phyloP scores from a whole-genome alignment of 2,329 filamentous ascomycete species.

The Escovopsis weberi region DNA sequence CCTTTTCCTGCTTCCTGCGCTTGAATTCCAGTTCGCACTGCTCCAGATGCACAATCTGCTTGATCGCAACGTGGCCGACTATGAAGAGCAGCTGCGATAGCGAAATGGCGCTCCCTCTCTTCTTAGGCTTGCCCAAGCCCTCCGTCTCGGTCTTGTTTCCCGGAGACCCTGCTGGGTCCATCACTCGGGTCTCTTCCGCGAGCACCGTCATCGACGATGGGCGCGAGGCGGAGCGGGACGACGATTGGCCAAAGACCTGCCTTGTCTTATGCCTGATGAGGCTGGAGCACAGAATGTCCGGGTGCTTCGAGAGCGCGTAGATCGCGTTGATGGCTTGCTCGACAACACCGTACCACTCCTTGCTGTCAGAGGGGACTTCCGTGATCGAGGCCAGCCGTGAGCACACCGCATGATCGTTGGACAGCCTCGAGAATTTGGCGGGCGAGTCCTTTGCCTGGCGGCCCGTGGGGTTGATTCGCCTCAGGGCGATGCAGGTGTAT shows the following conservation, averaged over 20 bases:
- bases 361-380: constrained; percentile 74
- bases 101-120: constrained; percentile 53
- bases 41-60: constrained; percentile 96
- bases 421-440: constrained; percentile 58
- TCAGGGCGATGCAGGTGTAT: constrained; percentile 86
- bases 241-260: constrained; percentile 49
- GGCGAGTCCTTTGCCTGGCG: constrained; percentile 62
- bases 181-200: constrained; percentile 24
- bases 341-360: constrained; percentile 91
- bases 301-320: constrained; percentile 85
- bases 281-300: constrained; percentile 83
- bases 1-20: constrained; percentile 80
- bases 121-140: constrained; percentile 30
- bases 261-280: constrained; percentile 78
- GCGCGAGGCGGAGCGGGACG: constrained; percentile 28
- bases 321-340: constrained; percentile 95
- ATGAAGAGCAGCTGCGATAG: constrained; percentile 89
- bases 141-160: constrained; percentile 10
- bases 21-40: constrained; percentile 98
- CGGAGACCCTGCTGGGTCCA: constrained; percentile 14
- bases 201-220: constrained; percentile 24
- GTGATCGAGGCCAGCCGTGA: constrained; percentile 68
- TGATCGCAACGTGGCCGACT: constrained; percentile 92
- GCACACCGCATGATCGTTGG: constrained; percentile 85
- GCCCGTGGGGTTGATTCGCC: constrained; percentile 75